phyloP scores from a whole-genome alignment of 2,329 filamentous ascomycete genomes.

The Xylariaceae sp. region DNA sequence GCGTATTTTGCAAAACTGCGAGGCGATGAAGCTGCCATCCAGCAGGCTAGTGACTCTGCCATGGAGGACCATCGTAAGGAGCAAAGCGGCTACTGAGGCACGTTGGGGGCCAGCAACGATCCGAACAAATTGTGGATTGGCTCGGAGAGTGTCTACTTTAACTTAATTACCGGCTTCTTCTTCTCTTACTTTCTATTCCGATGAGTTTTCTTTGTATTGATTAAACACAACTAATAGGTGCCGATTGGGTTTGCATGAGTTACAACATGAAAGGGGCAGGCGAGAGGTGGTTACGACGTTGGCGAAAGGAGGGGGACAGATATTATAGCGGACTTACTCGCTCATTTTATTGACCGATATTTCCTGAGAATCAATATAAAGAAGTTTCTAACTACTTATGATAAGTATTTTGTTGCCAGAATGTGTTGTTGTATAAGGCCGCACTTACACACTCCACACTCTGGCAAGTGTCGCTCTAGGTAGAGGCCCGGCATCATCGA shows the following conservation, averaged over 20 bases:
- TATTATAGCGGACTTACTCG: neutral
- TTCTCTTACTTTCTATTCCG: neutral
- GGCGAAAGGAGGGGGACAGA: neutral
- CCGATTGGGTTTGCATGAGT: conserved; percentile 5
- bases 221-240: neutral
- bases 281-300: neutral
- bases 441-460: conserved; percentile 26
- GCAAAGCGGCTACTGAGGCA: conserved; percentile 47
- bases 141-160: neutral
- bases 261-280: conserved; percentile 4
- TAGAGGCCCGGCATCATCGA: conserved; percentile 18
- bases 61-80: conserved; percentile 41
- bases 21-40: conserved; percentile 74
- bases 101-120: neutral
- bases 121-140: neutral
- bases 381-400: neutral
- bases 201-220: neutral
- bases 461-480: conserved; percentile 25
- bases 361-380: neutral
- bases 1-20: conserved; percentile 90
- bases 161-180: neutral
- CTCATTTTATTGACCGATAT: neutral
- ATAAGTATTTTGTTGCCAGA: neutral
- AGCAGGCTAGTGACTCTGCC: conserved; percentile 53
- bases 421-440: neutral